These are phyloP conservation scores for Aspergillus sp. DNA, from an alignment of 2,329 filamentous ascomycete genomes.

Conservation along the genomic window DNA sequence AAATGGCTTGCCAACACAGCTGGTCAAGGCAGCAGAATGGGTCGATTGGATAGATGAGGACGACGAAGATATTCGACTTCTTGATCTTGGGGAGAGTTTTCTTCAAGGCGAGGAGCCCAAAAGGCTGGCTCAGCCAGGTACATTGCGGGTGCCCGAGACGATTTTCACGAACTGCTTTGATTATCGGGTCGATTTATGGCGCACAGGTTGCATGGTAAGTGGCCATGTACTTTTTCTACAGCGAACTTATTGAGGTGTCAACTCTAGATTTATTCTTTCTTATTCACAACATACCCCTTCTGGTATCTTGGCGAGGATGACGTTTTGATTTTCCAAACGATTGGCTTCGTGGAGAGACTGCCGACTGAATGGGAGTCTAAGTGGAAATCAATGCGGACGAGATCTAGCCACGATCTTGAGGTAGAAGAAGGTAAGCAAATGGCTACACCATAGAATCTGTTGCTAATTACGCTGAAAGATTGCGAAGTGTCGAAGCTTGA, in stretches of 20 bases:
- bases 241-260: slow-evolving; percentile 1
- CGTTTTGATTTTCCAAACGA: slow-evolving; percentile 12
- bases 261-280: slow-evolving; percentile 13
- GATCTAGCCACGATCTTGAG: slow-evolving; percentile 3
- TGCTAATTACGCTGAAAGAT: slow-evolving; percentile 7
- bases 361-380: slow-evolving; percentile 11
- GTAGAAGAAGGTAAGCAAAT: slow-evolving; percentile 3
- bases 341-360: slow-evolving; percentile 12
- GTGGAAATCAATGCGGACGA: slow-evolving; percentile 9
- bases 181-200: slow-evolving; percentile 25
- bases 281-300: slow-evolving; percentile 12
- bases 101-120: slow-evolving; percentile 11
- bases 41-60: slow-evolving; percentile 17
- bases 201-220: slow-evolving; percentile 16
- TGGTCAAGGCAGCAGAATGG: slow-evolving; percentile 18
- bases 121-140: slow-evolving; percentile 14
- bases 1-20: slow-evolving; percentile 12
- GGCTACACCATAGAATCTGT: slow-evolving; percentile 2
- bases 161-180: slow-evolving; percentile 22
- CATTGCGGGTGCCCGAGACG: slow-evolving; percentile 20
- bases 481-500: slow-evolving; percentile 8
- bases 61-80: slow-evolving; percentile 15
- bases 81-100: slow-evolving; percentile 18
- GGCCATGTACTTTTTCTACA: slow-evolving; percentile 1
- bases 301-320: slow-evolving; percentile 10